Evolutionary conservation across 106 monocot species (phyloP), one percentile per base, ranked within the genome.

Genomic region (Dendrobium chrysotoxum): DNA sequence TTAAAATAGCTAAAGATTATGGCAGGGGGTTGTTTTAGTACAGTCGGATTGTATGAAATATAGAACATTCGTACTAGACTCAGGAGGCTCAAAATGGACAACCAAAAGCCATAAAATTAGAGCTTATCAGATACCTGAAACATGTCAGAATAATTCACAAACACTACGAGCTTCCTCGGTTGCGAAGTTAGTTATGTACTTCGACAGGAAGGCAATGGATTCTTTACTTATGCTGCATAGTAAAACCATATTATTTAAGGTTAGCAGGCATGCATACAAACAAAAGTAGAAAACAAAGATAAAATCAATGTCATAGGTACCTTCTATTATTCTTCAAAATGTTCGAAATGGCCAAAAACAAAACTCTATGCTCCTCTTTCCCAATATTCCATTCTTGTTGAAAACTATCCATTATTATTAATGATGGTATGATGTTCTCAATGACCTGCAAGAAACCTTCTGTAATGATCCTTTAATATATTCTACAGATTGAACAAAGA

Each of bases 321-420:
- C 96, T 92, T 82, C 89, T 96, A 61, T 86, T 87, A 73, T 96
- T 93, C 90, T 92, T 96, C n/a, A n/a, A n/a, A n/a, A n/a, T n/a
- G n/a, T n/a, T n/a, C n/a, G n/a, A n/a, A n/a, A n/a, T n/a, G n/a
- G 85, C 42, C 21, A 87, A 91, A 61, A 94, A 96, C 71, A 96
- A 88, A n/a, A 84, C 83, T 77, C 96, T 87, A 75, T 96, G 93
- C 17, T 96, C 93, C 71, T 86, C 23, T 76, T 80, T 86, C 40
- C 87, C 90, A 85, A 94, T 84, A 46, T 85, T 86, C 96, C 96
- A 96, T 76, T 96, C 96, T 13, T 83, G 85, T 72, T 92, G 64
- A 75, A 96, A 92, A 53, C 68, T 85, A 58, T 96, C 93, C 1
- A 96, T 92, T 80, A 82, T 96, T 80, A 92, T 93, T 58, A 96